phyloP scores from a whole-genome alignment of 2,329 filamentous ascomycete species.

The Fusarium palustre region DNA sequence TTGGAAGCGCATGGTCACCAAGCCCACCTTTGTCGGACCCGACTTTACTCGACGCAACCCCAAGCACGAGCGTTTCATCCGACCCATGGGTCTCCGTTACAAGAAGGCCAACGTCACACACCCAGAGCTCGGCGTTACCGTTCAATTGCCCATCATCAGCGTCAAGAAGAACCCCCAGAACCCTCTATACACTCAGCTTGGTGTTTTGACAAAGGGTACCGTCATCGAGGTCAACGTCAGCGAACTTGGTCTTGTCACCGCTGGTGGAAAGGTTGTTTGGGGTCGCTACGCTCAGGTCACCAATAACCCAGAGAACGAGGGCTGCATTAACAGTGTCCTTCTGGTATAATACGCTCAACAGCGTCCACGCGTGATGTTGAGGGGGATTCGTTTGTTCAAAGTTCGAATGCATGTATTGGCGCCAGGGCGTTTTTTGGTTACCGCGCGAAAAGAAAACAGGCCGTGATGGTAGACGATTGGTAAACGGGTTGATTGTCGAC shows the following conservation, averaged over 20 bases:
- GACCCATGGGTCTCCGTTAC: constrained; percentile 63
- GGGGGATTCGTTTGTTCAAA: constrained; percentile 33
- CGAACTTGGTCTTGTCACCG: constrained; percentile 90
- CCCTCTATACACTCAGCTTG: constrained; percentile 91
- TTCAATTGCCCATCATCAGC: constrained; percentile 83
- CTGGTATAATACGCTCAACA: constrained; percentile 39
- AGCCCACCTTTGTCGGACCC: constrained; percentile 80
- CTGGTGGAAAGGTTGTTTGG: constrained; percentile 94
- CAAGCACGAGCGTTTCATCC: constrained; percentile 73
- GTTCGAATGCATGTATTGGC: constrained; percentile 47
- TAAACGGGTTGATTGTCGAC: constrained; percentile 46
- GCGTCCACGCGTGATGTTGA: constrained; percentile 17
- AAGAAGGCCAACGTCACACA: constrained; percentile 71
- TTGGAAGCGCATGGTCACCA: constrained; percentile 77
- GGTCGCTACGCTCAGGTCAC: constrained; percentile 75
- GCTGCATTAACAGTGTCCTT: constrained; percentile 51
- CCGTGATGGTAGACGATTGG: constrained; percentile 36
- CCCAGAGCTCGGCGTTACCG: constrained; percentile 85
- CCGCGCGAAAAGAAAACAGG: constrained; percentile 35
- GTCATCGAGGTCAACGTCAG: constrained; percentile 90
- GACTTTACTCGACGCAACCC: constrained; percentile 92
- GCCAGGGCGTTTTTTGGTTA: constrained; percentile 46
- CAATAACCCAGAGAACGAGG: constrained; percentile 61
- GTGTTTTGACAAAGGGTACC: constrained; percentile 86
- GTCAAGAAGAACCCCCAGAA: constrained; percentile 80